Base-by-base conservation (phyloP, 169 alveolate genomes). In the Plasmodium inui region DNA sequence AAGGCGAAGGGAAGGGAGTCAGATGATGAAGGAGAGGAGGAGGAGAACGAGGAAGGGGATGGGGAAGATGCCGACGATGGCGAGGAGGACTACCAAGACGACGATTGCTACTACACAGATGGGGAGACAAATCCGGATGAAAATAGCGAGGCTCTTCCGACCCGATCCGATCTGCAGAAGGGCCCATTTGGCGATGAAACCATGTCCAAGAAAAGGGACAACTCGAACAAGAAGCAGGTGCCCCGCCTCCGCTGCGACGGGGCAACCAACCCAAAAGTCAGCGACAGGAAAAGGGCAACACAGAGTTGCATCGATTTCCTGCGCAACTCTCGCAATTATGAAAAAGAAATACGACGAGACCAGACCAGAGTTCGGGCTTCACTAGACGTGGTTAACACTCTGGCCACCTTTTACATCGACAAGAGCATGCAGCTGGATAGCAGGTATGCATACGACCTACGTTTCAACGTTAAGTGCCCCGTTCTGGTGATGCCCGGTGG, bases 401-500 rank as follows among this genome's bases (percentile, higher is more conserved):
- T 91, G 28, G 89, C 79, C 57, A 78, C 79, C 0, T 91, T 91
- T 34, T 91, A 91, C 67, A 91, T 91, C 4, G 81, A 91, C 28
- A 71, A 91, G 39, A 67, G 55, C 37, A 50, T 82, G 28, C 50
- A 28, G 37, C 34, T 82, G 10, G 83, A 81, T 41, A 81, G 34
- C 55, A 82, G 57, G 17, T 91, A 91, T 30, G 28, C 92, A 19
- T 91, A 91, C 41, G 95, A 91, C 17, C 14, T 91, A 39, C 46
- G 74, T 26, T 46, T 81, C 30, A 41, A 72, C 55, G 9, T 39
- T 3, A 91, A 91, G 28, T 41, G 74, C 0, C 95, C 95, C 9
- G 95, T 91, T 80, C 22, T 91, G 39, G 84, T 91, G 14, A 39
- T 82, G 5, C 95, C 95, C 1, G 26, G 86, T 2, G 95, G 95